Evolutionary conservation across 768 basidiomycete species (phyloP), one percentile per base, ranked within the genome.

Genomic region (Trametes elegans): DNA sequence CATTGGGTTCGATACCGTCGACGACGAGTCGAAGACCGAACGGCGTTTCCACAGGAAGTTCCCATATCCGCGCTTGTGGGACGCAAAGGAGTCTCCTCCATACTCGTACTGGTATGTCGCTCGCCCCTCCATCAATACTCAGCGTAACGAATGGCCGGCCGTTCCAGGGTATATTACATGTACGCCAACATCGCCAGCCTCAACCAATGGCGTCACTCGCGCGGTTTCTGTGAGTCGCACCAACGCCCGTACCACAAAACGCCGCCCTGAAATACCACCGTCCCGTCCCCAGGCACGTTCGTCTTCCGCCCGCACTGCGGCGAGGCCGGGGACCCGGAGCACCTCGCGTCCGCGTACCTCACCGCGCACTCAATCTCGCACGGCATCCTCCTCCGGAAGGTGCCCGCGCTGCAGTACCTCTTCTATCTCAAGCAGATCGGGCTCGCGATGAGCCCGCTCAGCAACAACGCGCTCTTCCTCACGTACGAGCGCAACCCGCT

Each of bases 341-440:
- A 99, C 69, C 81, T 99, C 10, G 91, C 95, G 0, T 93, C 97
- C 2, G 90, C 96, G 2, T 99, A 93, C 82, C 79, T 99, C 21
- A 93, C 93, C 1, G 89, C 95, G 2, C 96, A 98, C 67, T 98
- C 95, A 1, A 98, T 99, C 66, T 98, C 97, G 9, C 97, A 99
- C 65, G 97, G 97, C n/a, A 99, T 99, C 69, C 77, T 98, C 18
- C 81, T 99, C 8, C 88, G 97, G 55, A 99, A 99, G 71, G 96
- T 99, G 5, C 97, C 97, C 0, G 95, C 95, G 1, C 73, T 99
- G 41, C 93, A 96, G 66, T 99, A 99, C 68, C 82, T 99, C 13
- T 99, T 94, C 74, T 99, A 98, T 70, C 79, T 99, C 60, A 95
- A 93, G 72, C 97, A 98, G 74, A 98, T 98, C 59, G 96, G 97